A percentile compares a stretch with the other conserved stretches of the same genome.
Evolutionary conservation across 768 basidiomycete species (phyloP).

Genomic region (Suillus bovinus): DNA sequence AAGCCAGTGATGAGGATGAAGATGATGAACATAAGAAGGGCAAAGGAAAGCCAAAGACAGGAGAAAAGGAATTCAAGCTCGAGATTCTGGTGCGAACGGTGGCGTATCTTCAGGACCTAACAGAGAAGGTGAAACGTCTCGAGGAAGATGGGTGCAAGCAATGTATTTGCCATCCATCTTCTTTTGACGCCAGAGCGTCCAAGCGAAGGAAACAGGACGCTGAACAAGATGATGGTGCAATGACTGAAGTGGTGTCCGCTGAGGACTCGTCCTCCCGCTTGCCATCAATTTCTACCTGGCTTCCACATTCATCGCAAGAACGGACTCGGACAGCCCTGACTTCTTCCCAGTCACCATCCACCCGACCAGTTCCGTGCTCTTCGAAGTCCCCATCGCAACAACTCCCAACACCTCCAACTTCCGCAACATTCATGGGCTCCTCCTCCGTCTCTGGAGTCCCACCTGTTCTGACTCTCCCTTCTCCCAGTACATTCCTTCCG

Average conservation of each 20-base stretch:
- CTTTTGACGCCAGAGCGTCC: conserved; percentile 7
- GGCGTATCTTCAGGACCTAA: conserved; percentile 70
- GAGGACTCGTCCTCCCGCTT: conserved; percentile 38
- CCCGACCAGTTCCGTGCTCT: conserved; percentile 26
- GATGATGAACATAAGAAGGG: conserved; percentile 33
- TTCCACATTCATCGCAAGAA: conserved; percentile 39
- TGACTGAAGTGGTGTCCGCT: not conserved
- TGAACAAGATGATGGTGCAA: not conserved
- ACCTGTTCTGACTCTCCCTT: conserved; percentile 42
- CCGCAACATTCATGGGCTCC: conserved; percentile 50
- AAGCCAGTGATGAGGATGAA: conserved; percentile 34
- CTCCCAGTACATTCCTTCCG: conserved; percentile 26
- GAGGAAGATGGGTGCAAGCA: conserved; percentile 32
- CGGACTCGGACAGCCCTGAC: conserved; percentile 26
- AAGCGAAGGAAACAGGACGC: not conserved
- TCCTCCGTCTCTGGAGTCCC: conserved; percentile 34
- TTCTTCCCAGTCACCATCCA: conserved; percentile 35
- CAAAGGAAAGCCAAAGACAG: conserved; percentile 37
- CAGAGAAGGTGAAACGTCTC: conserved; percentile 51
- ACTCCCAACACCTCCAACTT: conserved; percentile 59
- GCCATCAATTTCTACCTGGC: conserved; percentile 71
- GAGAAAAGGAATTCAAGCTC: conserved; percentile 89
- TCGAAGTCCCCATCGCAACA: conserved; percentile 27
- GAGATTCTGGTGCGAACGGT: conserved; percentile 88
- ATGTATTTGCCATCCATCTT: conserved; percentile 15